phyloP scores from a whole-genome alignment of 306 rosid species.

The Cucurbita moschata region DNA sequence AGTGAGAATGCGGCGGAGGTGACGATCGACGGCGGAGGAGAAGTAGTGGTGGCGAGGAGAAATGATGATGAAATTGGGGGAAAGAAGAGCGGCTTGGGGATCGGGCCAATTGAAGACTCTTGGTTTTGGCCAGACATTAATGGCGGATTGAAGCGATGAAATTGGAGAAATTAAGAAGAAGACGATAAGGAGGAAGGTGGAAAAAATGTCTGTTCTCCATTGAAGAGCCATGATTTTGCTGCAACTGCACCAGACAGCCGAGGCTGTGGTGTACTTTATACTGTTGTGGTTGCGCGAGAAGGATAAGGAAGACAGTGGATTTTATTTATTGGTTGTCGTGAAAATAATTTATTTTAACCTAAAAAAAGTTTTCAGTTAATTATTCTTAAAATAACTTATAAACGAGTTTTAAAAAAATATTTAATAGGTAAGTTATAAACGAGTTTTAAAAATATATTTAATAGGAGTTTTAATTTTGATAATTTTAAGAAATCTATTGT shows the following conservation, averaged over 20 bases:
- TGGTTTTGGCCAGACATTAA: conserved; percentile 75
- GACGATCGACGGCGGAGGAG: conserved; percentile 40
- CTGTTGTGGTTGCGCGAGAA: not conserved
- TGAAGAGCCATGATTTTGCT: not conserved
- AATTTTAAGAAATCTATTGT: no score
- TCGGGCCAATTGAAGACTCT: conserved; percentile 42
- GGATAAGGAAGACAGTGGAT: not conserved
- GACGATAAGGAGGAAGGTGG: not conserved
- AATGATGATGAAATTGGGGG: conserved; percentile 45
- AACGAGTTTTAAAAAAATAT: no score
- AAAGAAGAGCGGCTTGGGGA: conserved; percentile 35
- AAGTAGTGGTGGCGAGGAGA: conserved; percentile 30
- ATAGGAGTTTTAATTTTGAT: no score
- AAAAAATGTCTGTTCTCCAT: not conserved
- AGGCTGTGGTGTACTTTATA: not conserved
- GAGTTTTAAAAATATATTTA: no score
- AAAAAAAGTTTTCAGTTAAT: no score
- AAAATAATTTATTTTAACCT: no score
- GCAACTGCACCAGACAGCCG: not conserved
- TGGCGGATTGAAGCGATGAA: not conserved
- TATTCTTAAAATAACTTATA: no score
- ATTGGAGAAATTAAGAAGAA: not conserved
- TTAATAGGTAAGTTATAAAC: no score
- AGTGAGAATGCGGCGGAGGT: conserved; percentile 28
- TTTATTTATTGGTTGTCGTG: not conserved